Percentiles rank a stretch among this genome's conserved stretches.
Conservation (phyloP, 208 protist species). For the Leishmania mexicana region DNA sequence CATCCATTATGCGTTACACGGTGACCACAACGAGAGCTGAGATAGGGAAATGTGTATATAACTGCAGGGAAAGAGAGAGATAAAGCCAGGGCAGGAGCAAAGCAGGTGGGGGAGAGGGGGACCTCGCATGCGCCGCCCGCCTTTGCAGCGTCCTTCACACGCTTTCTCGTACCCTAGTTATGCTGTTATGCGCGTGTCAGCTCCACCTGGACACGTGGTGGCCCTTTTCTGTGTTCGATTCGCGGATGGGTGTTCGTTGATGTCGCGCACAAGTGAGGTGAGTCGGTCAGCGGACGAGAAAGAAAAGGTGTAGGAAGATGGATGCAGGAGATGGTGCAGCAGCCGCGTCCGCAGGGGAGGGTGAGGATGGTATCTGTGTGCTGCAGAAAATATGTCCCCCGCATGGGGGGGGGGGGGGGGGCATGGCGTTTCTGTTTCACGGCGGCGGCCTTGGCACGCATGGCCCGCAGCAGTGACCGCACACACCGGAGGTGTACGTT, state of each 20-base stretch:
- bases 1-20: conserved; percentile 3
- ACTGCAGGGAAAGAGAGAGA: background rate
- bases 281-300: background rate
- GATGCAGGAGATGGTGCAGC: background rate
- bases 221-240: background rate
- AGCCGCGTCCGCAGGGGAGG: background rate
- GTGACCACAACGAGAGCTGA: background rate
- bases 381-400: background rate
- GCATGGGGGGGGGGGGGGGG: background rate
- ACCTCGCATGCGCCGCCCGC: background rate
- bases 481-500: background rate
- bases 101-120: background rate
- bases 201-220: no score
- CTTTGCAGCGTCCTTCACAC: background rate
- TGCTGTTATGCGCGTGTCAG: background rate
- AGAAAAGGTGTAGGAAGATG: background rate
- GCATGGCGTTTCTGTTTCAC: background rate
- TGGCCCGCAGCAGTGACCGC: background rate
- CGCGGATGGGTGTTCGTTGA: background rate
- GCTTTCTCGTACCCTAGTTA: background rate
- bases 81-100: background rate
- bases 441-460: background rate
- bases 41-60: background rate
- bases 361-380: background rate
- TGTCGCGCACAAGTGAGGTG: background rate